Evolutionary conservation across 2,329 filamentous ascomycete species (phyloP).

Genomic region (Daldinia sp.): DNA sequence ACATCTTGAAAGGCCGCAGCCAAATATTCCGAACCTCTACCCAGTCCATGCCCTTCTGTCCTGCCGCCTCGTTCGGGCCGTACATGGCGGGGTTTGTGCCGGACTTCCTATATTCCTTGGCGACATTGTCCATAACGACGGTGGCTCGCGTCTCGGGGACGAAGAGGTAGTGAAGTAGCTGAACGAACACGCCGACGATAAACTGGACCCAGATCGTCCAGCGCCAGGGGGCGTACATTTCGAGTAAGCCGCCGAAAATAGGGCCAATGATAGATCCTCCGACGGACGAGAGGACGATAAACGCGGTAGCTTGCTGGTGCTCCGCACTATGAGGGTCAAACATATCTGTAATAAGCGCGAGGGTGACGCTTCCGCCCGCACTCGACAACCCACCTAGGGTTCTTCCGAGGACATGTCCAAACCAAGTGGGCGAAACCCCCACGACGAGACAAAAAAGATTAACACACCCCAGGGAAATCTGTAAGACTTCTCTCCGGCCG

Average conservation of each 20-base stretch:
- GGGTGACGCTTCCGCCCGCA: conserved; percentile 73
- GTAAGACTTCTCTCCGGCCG: conserved; percentile 77
- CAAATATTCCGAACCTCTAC: conserved; percentile 65
- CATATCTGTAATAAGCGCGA: conserved; percentile 77
- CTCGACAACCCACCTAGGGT: conserved; percentile 72
- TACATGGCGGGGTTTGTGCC: conserved; percentile 68
- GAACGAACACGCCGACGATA: conserved; percentile 76
- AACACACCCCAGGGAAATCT: conserved; percentile 74
- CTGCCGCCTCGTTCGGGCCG: conserved; percentile 73
- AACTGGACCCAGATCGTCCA: conserved; percentile 86
- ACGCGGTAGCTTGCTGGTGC: conserved; percentile 75
- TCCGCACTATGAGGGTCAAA: conserved; percentile 67
- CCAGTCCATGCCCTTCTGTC: conserved; percentile 63
- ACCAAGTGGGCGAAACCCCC: conserved; percentile 74
- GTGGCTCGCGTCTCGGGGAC: conserved; percentile 81
- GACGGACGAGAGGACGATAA: conserved; percentile 80
- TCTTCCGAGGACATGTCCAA: conserved; percentile 71
- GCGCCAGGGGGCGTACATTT: conserved; percentile 70
- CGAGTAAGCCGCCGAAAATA: conserved; percentile 77
- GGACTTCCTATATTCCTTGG: conserved; percentile 71
- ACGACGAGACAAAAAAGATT: conserved; percentile 78
- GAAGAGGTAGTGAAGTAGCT: conserved; percentile 68
- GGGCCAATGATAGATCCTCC: conserved; percentile 77
- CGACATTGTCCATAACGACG: conserved; percentile 78
- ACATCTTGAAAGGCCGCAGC: conserved; percentile 75